Evolutionary conservation across 2,329 filamentous ascomycete species (phyloP).

Genomic region (Colletotrichum truncatum): DNA sequence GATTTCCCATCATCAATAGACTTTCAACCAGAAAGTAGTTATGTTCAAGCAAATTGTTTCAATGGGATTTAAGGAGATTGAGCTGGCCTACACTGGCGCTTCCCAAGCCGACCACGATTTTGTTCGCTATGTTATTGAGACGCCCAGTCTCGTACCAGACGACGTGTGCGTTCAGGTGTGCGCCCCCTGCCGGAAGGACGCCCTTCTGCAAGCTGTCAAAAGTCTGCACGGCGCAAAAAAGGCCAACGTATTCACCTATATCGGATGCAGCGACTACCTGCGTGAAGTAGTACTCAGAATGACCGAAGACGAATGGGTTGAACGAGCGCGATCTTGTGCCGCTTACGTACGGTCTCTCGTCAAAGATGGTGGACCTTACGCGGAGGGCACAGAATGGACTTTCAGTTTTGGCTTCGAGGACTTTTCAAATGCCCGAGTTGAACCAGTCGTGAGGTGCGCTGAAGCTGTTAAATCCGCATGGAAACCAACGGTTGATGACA

Average conservation of each 20-base stretch:
- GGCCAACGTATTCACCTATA: slow-evolving; percentile 92
- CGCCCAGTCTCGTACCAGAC: slow-evolving; percentile 82
- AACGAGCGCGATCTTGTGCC: slow-evolving; percentile 84
- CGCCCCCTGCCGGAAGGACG: slow-evolving; percentile 88
- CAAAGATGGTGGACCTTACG: slow-evolving; percentile 75
- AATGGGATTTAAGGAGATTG: slow-evolving; percentile 96
- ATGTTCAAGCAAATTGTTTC: slow-evolving; percentile 94
- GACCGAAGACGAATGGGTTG: slow-evolving; percentile 81
- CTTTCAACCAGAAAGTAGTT: no score
- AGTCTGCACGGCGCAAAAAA: slow-evolving; percentile 90
- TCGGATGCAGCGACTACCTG: slow-evolving; percentile 96
- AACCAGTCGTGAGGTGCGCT: slow-evolving; percentile 84
- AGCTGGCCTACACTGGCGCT: slow-evolving; percentile 94
- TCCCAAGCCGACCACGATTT: slow-evolving; percentile 97
- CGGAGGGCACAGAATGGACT: slow-evolving; percentile 71
- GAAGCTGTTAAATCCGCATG: slow-evolving; percentile 94
- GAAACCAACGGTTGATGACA: slow-evolving; percentile 80
- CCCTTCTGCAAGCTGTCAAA: slow-evolving; percentile 91
- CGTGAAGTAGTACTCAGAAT: slow-evolving; percentile 89
- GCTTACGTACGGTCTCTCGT: slow-evolving; percentile 88
- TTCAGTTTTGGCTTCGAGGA: slow-evolving; percentile 87
- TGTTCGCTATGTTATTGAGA: slow-evolving; percentile 84
- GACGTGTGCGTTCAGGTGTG: slow-evolving; percentile 93
- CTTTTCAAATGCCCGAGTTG: slow-evolving; percentile 88
- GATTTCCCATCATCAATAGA: no score